phyloP scores from a whole-genome alignment of 345 rosid species.

The Angophora floribunda region DNA sequence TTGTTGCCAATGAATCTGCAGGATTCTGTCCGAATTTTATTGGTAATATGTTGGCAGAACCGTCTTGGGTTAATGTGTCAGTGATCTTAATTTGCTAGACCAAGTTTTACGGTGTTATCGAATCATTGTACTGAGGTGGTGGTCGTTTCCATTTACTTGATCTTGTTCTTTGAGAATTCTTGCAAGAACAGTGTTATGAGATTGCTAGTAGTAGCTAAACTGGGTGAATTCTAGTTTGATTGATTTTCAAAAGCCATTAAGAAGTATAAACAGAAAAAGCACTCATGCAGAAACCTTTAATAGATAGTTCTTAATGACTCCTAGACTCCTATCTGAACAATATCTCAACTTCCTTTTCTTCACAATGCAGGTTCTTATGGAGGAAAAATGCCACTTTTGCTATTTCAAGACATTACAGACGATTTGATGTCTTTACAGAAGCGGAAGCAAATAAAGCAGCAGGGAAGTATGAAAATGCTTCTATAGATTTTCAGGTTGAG shows the following conservation, averaged over 20 bases:
- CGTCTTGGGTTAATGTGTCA: neutral
- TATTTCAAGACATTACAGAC: constrained; percentile 86
- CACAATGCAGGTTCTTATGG: constrained; percentile 82
- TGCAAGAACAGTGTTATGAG: neutral
- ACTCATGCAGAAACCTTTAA: neutral
- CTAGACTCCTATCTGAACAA: neutral
- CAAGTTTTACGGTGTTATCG: neutral
- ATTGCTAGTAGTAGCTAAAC: neutral
- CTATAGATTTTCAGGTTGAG: constrained; percentile 84
- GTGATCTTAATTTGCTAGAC: neutral
- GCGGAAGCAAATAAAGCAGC: constrained; percentile 99
- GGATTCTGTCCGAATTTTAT: neutral
- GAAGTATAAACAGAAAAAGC: neutral
- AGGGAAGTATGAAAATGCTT: constrained; percentile 79
- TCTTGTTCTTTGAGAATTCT: neutral
- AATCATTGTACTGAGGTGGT: neutral
- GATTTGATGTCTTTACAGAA: constrained; percentile 79
- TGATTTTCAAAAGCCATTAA: neutral
- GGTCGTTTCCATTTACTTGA: neutral
- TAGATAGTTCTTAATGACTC: neutral
- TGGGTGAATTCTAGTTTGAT: neutral
- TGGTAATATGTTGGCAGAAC: neutral
- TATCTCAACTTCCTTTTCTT: neutral
- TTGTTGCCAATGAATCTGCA: neutral
- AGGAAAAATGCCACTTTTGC: constrained; percentile 93